Conservation (phyloP, 345 rosid species). For the Corchorus capsularis region DNA sequence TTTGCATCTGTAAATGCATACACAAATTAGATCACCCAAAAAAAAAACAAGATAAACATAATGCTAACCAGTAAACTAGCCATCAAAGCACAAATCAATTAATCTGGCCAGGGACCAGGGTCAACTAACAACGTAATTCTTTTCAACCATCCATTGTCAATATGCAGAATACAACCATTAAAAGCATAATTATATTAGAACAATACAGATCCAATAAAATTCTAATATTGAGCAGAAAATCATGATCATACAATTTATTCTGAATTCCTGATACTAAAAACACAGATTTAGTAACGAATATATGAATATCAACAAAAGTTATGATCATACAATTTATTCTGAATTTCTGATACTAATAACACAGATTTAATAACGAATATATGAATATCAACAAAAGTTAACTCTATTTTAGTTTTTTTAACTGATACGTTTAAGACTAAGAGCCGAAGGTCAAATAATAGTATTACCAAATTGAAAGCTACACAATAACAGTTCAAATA, state of each 20-base stretch:
- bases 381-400: not conserved
- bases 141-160: not conserved
- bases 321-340: not conserved
- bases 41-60: not conserved
- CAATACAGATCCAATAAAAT: not conserved
- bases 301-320: not conserved
- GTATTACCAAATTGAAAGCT: not conserved
- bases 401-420: not conserved
- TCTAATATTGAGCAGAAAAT: not conserved
- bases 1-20: constrained; percentile 56
- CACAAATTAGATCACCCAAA: not conserved
- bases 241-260: not conserved
- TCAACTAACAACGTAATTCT: too few species aligned
- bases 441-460: not conserved
- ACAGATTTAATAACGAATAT: too few species aligned
- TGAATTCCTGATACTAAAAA: too few species aligned
- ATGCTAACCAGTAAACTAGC: not conserved
- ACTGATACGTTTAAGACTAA: not conserved
- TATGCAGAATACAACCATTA: not conserved
- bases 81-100: not conserved
- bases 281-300: too few species aligned
- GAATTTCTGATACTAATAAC: too few species aligned
- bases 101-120: too few species aligned
- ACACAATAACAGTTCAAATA: not conserved
- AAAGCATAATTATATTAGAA: not conserved